phyloP scores from a whole-genome alignment of 306 rosid species.

The Ochetophila trinervis region DNA sequence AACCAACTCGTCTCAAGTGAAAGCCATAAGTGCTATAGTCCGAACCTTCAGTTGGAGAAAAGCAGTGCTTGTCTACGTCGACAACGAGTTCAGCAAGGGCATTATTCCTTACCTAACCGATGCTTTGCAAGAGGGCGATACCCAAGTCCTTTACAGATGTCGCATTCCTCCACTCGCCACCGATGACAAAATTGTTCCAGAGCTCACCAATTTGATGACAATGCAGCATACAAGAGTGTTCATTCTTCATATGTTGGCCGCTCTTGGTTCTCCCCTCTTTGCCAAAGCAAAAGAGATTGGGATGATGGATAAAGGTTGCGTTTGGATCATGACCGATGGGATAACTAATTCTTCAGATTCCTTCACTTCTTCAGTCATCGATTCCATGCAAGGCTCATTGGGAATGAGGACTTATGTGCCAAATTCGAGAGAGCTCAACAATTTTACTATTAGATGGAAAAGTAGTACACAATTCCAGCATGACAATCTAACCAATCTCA shows the following conservation, averaged over 20 bases:
- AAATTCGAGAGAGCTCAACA: slow-evolving; percentile 17
- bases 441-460: slow-evolving; percentile 42
- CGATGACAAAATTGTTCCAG: slow-evolving; percentile 28
- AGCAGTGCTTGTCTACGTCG: slow-evolving; percentile 47
- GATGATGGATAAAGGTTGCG: slow-evolving; percentile 48
- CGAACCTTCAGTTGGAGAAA: slow-evolving; percentile 50
- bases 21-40: slow-evolving; percentile 31
- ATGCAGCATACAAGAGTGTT: slow-evolving; percentile 54
- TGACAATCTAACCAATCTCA: slow-evolving; percentile 26
- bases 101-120: slow-evolving; percentile 40
- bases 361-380: slow-evolving; percentile 5
- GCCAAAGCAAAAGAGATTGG: slow-evolving; percentile 40
- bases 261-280: slow-evolving; percentile 31
- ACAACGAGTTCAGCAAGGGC: slow-evolving; percentile 41
- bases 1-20: slow-evolving; percentile 38
- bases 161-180: slow-evolving; percentile 34
- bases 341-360: slow-evolving; percentile 25
- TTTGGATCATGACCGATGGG: slow-evolving; percentile 48
- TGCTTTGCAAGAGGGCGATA: slow-evolving; percentile 33
- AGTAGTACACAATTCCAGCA: slow-evolving; percentile 26
- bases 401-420: slow-evolving; percentile 44
- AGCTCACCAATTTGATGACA: slow-evolving; percentile 47
- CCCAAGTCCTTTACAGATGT: slow-evolving; percentile 31
- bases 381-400: slow-evolving; percentile 54
- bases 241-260: slow-evolving; percentile 37